A percentile compares a stretch with the other conserved stretches of the same genome.
phyloP scores from a whole-genome alignment of 2,329 filamentous ascomycete genomes.

The Hypoxylon rubiginosum region DNA sequence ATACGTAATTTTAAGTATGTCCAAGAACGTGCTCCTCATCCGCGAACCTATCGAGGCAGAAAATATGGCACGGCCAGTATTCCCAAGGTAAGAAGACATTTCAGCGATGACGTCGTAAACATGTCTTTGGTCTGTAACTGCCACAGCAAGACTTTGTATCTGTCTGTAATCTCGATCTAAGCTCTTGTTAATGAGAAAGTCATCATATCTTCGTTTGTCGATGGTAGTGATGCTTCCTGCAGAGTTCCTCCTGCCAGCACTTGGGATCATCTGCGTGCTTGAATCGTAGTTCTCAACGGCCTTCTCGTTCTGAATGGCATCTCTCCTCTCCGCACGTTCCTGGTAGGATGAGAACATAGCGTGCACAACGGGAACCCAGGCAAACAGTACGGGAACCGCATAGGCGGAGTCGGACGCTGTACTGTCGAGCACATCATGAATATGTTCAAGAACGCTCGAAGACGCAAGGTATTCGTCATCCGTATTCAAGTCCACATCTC shows the following conservation, averaged over 20 bases:
- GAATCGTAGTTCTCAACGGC: constrained; percentile 67
- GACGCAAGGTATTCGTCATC: constrained; percentile 74
- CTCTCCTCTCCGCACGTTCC: constrained; percentile 71
- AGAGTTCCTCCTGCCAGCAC: constrained; percentile 66
- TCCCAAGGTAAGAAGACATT: constrained; percentile 64
- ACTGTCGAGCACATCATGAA: constrained; percentile 78
- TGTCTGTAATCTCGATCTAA: constrained; percentile 66
- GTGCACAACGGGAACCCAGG: constrained; percentile 84
- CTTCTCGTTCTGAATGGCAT: constrained; percentile 69
- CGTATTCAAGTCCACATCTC: constrained; percentile 60
- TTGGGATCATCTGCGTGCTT: constrained; percentile 60
- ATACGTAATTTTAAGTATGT: constrained; percentile 77
- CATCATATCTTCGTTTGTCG: constrained; percentile 70
- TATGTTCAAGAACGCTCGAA: constrained; percentile 75
- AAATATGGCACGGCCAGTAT: constrained; percentile 62
- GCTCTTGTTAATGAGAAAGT: constrained; percentile 66
- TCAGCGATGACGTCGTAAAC: constrained; percentile 67
- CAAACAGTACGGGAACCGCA: constrained; percentile 80
- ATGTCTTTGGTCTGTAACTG: constrained; percentile 63
- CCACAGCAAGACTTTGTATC: constrained; percentile 64
- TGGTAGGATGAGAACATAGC: constrained; percentile 75
- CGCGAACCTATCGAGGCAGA: constrained; percentile 70
- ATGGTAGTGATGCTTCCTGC: constrained; percentile 73
- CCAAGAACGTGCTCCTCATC: constrained; percentile 74
- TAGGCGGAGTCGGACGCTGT: constrained; percentile 69